Base-by-base conservation (phyloP, 192 early-diverging fungal genomes). In the Obelidium mucronatum region DNA sequence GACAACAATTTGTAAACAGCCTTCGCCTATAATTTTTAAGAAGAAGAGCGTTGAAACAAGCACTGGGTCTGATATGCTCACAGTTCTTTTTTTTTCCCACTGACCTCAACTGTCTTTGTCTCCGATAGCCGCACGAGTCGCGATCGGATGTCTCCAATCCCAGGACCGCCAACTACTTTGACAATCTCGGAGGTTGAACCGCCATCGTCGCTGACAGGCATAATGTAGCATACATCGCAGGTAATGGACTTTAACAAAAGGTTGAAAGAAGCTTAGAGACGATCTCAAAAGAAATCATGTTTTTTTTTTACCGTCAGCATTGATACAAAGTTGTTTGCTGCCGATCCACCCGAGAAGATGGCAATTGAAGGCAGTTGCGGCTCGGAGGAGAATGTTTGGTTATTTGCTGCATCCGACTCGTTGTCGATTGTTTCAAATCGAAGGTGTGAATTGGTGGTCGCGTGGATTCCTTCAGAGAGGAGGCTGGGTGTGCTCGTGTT, bases 301-400 rank as follows among this genome's bases (percentile, higher is more conserved):
- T n/a, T n/a, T n/a, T n/a, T n/a, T n/a, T n/a, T n/a, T 40, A 76
- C 74, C 76, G 92, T 87, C 48, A 93, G 76, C 48, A 88, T 78
- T 2, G 64, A 69, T 44, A 91, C 92, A 77, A 88, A 81, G 44
- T 78, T 78, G 74, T 93, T 93, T 54, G 90, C 90, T 15, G 91
- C 92, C 35, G 92, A 90, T n/a, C 92, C 92, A 59, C 92, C 92
- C n/a, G 90, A 92, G 63, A 93, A 91, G 22, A 93, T 82, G 26
- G 89, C 64, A 66, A 92, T 75, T 26, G 72, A 64, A 15, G 65
- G 61, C 11, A n/a, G 56, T 24, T 59, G 56, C 24, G n/a, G n/a
- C n/a, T n/a, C n/a, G n/a, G n/a, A n/a, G n/a, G n/a, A n/a, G n/a
- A n/a, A n/a, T n/a, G n/a, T n/a, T n/a, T n/a, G n/a, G n/a, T n/a